Evolutionary conservation across 805 yeast species (phyloP).

Genomic region (Lipomyces spencermartinsiae): DNA sequence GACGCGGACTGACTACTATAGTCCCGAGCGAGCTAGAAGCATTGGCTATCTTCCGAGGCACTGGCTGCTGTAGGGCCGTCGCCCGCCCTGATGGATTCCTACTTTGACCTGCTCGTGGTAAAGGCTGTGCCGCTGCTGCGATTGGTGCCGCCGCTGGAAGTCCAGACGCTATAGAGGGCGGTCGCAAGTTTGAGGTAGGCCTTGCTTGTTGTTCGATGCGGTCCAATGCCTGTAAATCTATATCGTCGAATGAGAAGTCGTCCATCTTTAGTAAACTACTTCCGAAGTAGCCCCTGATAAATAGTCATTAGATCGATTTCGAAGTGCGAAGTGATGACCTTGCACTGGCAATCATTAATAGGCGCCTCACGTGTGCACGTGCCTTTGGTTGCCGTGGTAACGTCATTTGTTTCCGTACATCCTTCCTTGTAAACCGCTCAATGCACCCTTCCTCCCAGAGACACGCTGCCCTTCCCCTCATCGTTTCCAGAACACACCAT

Average conservation of each 20-base stretch:
- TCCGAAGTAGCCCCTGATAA: not conserved
- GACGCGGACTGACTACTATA: slow-evolving; percentile 38
- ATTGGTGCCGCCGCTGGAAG: not conserved
- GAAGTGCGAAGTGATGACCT: not conserved
- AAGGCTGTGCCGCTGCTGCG: not conserved
- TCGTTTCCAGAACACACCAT: not conserved
- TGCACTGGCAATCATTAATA: too few relatives aligned
- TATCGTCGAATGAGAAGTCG: slow-evolving; percentile 9
- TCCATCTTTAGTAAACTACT: not conserved
- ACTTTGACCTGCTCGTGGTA: not conserved
- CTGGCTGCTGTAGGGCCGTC: slow-evolving; percentile 29
- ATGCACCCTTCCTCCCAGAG: not conserved
- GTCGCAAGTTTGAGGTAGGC: not conserved
- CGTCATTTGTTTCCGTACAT: not conserved
- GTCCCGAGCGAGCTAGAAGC: slow-evolving; percentile 16
- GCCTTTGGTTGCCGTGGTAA: not conserved
- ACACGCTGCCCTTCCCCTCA: not conserved
- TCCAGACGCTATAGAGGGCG: not conserved
- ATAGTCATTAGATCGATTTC: not conserved
- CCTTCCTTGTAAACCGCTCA: not conserved
- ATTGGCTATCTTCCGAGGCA: slow-evolving; percentile 21
- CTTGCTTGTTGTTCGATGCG: not conserved
- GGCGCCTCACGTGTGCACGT: not conserved
- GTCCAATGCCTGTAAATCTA: slow-evolving; percentile 4
- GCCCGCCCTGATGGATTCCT: slow-evolving; percentile 2